Percentiles rank a stretch among this genome's conserved stretches.
Evolutionary conservation across 257 asterid species (phyloP).

Genomic region (Petunia secreta): DNA sequence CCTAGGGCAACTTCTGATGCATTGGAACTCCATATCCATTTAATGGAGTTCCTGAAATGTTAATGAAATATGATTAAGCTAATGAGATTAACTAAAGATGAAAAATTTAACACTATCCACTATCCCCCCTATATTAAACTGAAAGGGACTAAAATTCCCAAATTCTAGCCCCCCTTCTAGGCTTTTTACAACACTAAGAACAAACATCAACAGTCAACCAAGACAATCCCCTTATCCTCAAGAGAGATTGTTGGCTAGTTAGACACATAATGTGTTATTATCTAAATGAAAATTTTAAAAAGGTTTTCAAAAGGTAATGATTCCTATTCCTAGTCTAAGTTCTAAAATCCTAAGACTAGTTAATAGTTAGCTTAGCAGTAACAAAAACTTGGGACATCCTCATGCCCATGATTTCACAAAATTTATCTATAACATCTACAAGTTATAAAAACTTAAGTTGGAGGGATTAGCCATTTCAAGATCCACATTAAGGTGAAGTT

Average conservation of each 20-base stretch:
- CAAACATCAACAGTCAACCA: background rate
- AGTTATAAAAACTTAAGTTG: slow-evolving; percentile 25
- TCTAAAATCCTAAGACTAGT: slow-evolving; percentile 60
- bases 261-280: slow-evolving; percentile 32
- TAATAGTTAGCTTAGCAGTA: slow-evolving; percentile 25
- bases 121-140: slow-evolving; percentile 29
- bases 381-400: slow-evolving; percentile 55
- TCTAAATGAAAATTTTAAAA: slow-evolving; percentile 24
- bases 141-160: slow-evolving; percentile 14
- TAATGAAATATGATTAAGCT: slow-evolving; percentile 19
- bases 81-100: background rate
- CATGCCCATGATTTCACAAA: slow-evolving; percentile 49
- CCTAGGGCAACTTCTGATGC: slow-evolving; percentile 55
- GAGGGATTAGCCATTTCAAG: slow-evolving; percentile 43
- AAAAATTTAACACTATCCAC: background rate
- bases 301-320: slow-evolving; percentile 31
- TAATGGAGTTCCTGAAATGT: slow-evolving; percentile 52
- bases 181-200: slow-evolving; percentile 18
- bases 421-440: slow-evolving; percentile 33
- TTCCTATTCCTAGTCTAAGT: slow-evolving; percentile 60
- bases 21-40: slow-evolving; percentile 60
- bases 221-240: slow-evolving; percentile 14
- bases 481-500: slow-evolving; percentile 40
- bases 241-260: slow-evolving; percentile 21
- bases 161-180: background rate